phyloP scores from a whole-genome alignment of 345 rosid species.

The Dimocarpus longan region DNA sequence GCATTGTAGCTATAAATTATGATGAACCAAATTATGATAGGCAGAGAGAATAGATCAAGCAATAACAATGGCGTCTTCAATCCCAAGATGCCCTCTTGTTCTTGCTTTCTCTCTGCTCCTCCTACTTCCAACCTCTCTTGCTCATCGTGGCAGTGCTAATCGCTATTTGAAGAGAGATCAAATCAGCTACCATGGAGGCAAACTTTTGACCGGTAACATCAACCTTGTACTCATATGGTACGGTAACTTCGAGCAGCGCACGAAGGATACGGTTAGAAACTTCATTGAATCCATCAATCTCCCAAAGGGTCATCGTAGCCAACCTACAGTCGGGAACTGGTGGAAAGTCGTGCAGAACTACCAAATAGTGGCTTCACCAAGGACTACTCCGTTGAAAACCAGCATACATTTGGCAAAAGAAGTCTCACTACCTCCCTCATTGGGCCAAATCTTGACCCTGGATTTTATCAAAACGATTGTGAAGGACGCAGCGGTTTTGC shows the following conservation, averaged over 20 bases:
- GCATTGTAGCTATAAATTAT: neutral
- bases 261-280: slow-evolving; percentile 33
- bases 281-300: slow-evolving; percentile 45
- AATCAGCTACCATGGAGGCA: slow-evolving; percentile 24
- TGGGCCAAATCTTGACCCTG: slow-evolving; percentile 48
- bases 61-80: slow-evolving; percentile 1
- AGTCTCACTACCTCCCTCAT: slow-evolving; percentile 32
- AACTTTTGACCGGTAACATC: slow-evolving; percentile 27
- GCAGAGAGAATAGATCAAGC: neutral
- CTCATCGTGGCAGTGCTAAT: neutral
- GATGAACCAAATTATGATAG: neutral
- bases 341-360: slow-evolving; percentile 57
- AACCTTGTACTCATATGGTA: slow-evolving; percentile 48
- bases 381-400: slow-evolving; percentile 27
- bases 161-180: neutral
- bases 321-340: slow-evolving; percentile 40
- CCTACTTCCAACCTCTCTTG: neutral
- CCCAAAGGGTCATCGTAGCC: slow-evolving; percentile 20
- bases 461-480: slow-evolving; percentile 35
- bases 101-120: slow-evolving; percentile 13
- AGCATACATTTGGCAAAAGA: slow-evolving; percentile 41
- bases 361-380: slow-evolving; percentile 21
- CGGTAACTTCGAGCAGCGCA: slow-evolving; percentile 32
- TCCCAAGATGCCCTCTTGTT: neutral
- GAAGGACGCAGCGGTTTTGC: slow-evolving; percentile 28